Conservation (phyloP, 225 moss, liverwort and hornwort genomes). For the Marchantia paleacea region DNA sequence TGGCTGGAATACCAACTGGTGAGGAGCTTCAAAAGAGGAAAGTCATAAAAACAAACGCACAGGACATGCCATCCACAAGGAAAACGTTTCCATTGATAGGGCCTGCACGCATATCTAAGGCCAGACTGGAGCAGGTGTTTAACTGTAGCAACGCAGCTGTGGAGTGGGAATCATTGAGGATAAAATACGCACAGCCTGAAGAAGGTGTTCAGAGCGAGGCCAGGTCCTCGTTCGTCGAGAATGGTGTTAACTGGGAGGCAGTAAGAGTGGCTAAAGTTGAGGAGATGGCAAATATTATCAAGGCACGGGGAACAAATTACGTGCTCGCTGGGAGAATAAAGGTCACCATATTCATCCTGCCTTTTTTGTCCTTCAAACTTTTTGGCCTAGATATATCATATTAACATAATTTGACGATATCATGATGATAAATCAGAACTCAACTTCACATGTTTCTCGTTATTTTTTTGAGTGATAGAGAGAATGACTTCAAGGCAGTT, state of each 20-base stretch:
- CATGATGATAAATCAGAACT: no score
- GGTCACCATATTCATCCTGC: conserved; percentile 25
- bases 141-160: not conserved
- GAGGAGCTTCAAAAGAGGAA: not conserved
- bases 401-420: no score
- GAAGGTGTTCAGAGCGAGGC: not conserved
- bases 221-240: conserved; percentile 18
- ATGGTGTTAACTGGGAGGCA: conserved; percentile 83
- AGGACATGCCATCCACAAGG: not conserved
- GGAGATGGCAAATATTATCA: conserved; percentile 79
- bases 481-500: no score
- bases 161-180: not conserved
- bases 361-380: no score
- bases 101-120: not conserved
- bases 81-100: not conserved
- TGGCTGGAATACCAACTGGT: not conserved
- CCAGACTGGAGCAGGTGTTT: not conserved
- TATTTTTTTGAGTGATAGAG: no score
- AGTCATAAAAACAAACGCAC: no score
- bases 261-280: conserved; percentile 62
- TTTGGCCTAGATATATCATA: no score
- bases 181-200: not conserved
- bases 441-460: no score
- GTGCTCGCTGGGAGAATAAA: conserved; percentile 84
- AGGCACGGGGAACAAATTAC: conserved; percentile 71